A percentile compares a stretch with the other conserved stretches of the same genome.
phyloP scores from a whole-genome alignment of 768 basidiomycete species.

The Hygrophorus pudorinus region DNA sequence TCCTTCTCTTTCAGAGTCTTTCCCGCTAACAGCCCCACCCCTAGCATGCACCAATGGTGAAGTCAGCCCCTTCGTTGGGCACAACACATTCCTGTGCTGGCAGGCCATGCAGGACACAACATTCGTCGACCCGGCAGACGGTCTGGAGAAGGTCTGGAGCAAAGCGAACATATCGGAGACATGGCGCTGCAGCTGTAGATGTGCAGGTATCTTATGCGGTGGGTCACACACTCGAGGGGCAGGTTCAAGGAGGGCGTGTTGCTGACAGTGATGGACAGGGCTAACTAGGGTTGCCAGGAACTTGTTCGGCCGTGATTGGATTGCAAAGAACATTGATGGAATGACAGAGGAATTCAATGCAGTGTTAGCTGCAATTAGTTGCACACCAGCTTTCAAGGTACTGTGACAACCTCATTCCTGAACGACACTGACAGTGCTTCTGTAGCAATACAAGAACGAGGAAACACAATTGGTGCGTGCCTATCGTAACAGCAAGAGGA shows the following conservation, averaged over 20 bases:
- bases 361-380: too few species aligned
- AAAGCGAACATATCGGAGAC: slow-evolving; percentile 75
- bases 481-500: too few species aligned
- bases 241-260: slow-evolving; percentile 89
- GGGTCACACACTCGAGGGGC: slow-evolving; percentile 78
- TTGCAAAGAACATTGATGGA: too few species aligned
- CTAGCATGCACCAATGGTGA: slow-evolving; percentile 73
- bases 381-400: too few species aligned
- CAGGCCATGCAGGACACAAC: slow-evolving; percentile 77
- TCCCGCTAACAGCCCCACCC: too few species aligned
- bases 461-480: too few species aligned
- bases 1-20: not conserved
- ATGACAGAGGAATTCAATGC: too few species aligned
- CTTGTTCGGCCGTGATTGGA: too few species aligned
- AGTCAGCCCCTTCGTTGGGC: slow-evolving; percentile 75
- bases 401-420: too few species aligned
- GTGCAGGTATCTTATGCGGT: slow-evolving; percentile 55
- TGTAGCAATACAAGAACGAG: too few species aligned
- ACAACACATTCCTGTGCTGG: slow-evolving; percentile 86
- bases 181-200: slow-evolving; percentile 58
- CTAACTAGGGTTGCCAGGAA: too few species aligned
- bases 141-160: slow-evolving; percentile 63
- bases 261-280: slow-evolving; percentile 77
- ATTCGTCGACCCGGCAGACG: slow-evolving; percentile 56
- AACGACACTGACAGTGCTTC: too few species aligned